phyloP scores from a whole-genome alignment of 495 filamentous ascomycete species.

The Arthonia radiata region DNA sequence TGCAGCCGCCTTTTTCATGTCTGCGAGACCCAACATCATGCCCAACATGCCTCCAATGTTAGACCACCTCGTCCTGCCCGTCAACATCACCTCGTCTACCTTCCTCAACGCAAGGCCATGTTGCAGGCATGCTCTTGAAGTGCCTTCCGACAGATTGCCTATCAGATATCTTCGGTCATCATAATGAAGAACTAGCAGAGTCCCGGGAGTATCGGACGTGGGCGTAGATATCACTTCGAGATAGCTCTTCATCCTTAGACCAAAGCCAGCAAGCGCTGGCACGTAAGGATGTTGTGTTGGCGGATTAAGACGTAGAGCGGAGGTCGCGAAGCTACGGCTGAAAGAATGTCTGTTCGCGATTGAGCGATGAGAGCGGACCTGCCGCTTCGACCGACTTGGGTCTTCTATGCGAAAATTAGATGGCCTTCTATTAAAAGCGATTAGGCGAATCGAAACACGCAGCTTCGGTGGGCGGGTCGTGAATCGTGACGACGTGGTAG shows the following conservation, averaged over 20 bases:
- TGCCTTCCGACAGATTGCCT: conserved; percentile 60
- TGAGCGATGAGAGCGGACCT: no score
- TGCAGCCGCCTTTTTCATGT: conserved; percentile 19
- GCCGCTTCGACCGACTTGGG: no score
- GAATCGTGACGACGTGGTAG: no score
- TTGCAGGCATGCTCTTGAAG: conserved; percentile 52
- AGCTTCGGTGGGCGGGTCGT: no score
- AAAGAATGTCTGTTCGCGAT: no score
- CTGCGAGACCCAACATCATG: conserved; percentile 58
- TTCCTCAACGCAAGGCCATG: conserved; percentile 31
- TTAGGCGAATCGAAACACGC: no score
- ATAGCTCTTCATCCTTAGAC: conserved; percentile 43
- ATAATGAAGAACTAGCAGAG: conserved; percentile 48
- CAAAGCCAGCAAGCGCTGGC: no score
- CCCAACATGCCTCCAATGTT: conserved; percentile 64
- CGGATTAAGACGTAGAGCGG: no score
- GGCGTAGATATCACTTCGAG: conserved; percentile 57
- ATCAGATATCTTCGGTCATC: conserved; percentile 68
- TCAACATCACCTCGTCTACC: conserved; percentile 52
- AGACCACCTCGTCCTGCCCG: conserved; percentile 49
- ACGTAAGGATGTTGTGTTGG: no score
- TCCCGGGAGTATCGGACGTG: conserved; percentile 76
- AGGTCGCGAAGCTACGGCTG: no score
- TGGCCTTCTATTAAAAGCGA: no score
- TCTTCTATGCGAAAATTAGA: no score